phyloP scores from a whole-genome alignment of 768 basidiomycete genomes.

The Pisolithus albus region DNA sequence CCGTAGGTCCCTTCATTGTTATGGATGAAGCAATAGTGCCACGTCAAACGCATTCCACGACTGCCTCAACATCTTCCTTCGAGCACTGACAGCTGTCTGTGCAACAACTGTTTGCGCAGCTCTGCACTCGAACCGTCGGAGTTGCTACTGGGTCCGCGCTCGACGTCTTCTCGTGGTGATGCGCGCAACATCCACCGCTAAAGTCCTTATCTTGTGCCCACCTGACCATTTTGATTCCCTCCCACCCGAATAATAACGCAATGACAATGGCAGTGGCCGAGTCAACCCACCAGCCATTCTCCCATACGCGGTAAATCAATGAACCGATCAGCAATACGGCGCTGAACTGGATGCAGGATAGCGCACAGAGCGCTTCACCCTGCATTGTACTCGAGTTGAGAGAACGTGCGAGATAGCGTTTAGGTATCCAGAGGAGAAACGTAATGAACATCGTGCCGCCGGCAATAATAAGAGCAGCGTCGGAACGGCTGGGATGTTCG shows the following conservation, averaged over 20 bases:
- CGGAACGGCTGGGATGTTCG: slow-evolving; percentile 32
- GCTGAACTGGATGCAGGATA: slow-evolving; percentile 40
- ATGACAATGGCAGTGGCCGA: slow-evolving; percentile 36
- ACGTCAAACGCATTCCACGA: slow-evolving; percentile 6
- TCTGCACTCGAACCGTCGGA: not conserved
- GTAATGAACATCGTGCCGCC: slow-evolving; percentile 34
- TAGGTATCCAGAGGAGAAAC: slow-evolving; percentile 37
- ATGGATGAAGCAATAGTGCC: not conserved
- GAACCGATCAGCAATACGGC: slow-evolving; percentile 37
- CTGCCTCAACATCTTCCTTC: not conserved
- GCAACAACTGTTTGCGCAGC: not conserved
- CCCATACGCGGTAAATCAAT: slow-evolving; percentile 34
- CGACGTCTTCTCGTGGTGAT: not conserved
- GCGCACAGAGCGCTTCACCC: slow-evolving; percentile 39
- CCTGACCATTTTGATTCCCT: slow-evolving; percentile 37
- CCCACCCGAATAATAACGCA: slow-evolving; percentile 38
- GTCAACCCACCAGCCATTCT: slow-evolving; percentile 46
- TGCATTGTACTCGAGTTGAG: slow-evolving; percentile 40
- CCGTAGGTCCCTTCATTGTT: not conserved
- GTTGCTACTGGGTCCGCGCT: not conserved
- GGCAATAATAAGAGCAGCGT: slow-evolving; percentile 38
- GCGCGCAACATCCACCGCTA: slow-evolving; percentile 33
- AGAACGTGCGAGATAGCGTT: slow-evolving; percentile 38
- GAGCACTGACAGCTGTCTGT: slow-evolving; percentile 1
- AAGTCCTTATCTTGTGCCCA: slow-evolving; percentile 33